phyloP scores from a whole-genome alignment of 2,329 filamentous ascomycete genomes.

The Penicillium hesseltinei region DNA sequence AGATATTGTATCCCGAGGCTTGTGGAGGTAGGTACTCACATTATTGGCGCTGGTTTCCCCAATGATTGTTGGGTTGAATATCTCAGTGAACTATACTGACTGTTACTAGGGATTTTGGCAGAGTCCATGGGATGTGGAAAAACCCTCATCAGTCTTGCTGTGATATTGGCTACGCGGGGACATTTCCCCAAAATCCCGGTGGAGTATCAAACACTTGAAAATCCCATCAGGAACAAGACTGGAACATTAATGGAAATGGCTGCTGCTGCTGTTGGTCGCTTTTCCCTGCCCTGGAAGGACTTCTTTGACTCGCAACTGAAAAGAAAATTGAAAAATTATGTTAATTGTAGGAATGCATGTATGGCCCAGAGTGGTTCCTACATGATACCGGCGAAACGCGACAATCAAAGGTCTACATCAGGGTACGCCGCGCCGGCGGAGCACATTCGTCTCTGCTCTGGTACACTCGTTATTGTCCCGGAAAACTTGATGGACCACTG shows the following conservation, averaged over 20 bases:
- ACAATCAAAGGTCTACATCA: conserved; percentile 43
- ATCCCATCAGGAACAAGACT: conserved; percentile 48
- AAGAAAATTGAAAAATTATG: conserved; percentile 51
- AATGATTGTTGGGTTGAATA: not conserved
- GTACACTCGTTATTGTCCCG: conserved; percentile 77
- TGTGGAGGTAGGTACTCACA: conserved; percentile 59
- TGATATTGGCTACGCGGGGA: conserved; percentile 72
- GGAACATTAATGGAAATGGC: conserved; percentile 73
- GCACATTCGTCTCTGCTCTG: conserved; percentile 61
- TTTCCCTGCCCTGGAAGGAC: conserved; percentile 68
- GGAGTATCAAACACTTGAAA: conserved; percentile 50
- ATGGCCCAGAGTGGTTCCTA: conserved; percentile 60
- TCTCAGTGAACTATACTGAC: not conserved
- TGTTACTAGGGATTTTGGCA: conserved; percentile 40
- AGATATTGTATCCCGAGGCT: conserved; percentile 69
- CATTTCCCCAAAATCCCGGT: conserved; percentile 66
- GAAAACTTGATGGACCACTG: conserved; percentile 82
- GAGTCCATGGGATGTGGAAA: conserved; percentile 66
- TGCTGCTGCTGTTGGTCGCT: conserved; percentile 64
- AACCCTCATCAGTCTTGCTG: conserved; percentile 77
- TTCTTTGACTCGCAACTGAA: conserved; percentile 54
- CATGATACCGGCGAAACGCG: conserved; percentile 49
- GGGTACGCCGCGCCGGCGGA: conserved; percentile 39
- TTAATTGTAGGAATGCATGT: conserved; percentile 57
- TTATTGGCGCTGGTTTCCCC: not conserved